Evolutionary conservation across 2,329 filamentous ascomycete genomes (phyloP), one percentile per base, ranked within the genome.

Genomic region (Plectosphaerella plurivora): DNA sequence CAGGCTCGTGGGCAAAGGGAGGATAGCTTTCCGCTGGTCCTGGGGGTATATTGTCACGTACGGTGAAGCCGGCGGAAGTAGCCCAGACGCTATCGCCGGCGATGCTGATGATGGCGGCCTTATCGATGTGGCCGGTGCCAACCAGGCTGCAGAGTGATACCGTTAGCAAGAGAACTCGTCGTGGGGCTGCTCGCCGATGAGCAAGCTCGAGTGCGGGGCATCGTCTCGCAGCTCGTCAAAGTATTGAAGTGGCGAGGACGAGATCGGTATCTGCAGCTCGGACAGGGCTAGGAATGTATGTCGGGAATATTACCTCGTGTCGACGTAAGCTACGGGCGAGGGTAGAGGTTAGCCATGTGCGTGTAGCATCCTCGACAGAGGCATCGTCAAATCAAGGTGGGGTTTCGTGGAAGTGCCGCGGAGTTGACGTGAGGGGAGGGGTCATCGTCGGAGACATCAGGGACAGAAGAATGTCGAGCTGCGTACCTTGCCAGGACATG

Each of bases 71-170:
- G 51, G 81, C 20, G 25, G 84, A 85, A 42, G 77, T 69, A 55
- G 91, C 91, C 90, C 91, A 95, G 63, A 83, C 79, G 68, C 86
- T 91, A 73, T 89, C 88, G 63, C 91, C 89, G 61, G 88, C 88
- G 59, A 74, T 75, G 72, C 88, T 91, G 78, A 94, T 84, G 70
- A 96, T 91, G 67, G 89, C 88, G 64, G 82, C 91, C 76, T 91
- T 87, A 76, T 94, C 87, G 66, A 96, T 73, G 69, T 92, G 86
- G 65, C 86, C 86, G 63, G 81, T 86, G 74, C 80, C 87, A 66
- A 95, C 82, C 64, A 96, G 84, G 82, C 91, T 96, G 67, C 61
- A 57, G 18, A 25, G 18, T n/a, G 22, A 33, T 12, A 8, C 3
- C 28, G 28, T 33, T 33, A 33, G 28, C 28, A 12, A 8, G 28